Evolutionary conservation across 768 basidiomycete genomes (phyloP), one percentile per base, ranked within the genome.

Genomic region (Serendipita sp.): DNA sequence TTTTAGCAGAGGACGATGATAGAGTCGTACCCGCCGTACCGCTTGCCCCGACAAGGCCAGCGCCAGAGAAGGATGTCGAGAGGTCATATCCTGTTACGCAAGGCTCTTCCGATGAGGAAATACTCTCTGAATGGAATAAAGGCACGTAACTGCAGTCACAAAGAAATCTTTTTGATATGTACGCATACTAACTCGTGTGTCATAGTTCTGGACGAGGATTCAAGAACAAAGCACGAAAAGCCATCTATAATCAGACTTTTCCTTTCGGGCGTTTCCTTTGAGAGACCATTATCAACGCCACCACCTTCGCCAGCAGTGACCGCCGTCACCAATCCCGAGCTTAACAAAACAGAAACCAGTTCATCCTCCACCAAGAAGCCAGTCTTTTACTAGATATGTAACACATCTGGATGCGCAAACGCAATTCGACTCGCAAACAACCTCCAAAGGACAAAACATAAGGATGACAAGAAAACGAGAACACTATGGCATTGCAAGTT

Each of bases 121-220:
- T 58, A 58, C 17, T n/a, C 11, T 58, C n/a, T 24, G 24, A 58
- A 58, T 58, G 53, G 53, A 58, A 58, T n/a, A 58, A 58, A 58
- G 1, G 53, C n/a, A 31, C 7, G 16, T 58, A 11, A 17, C 11
- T 58, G 16, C 13, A 16, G 22, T 14, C 28, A 11, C 42, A 13
- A 13, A n/a, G n/a, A n/a, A n/a, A n/a, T n/a, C n/a, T 51, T 11
- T 51, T 11, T 14, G 16, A 11, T 9, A 16, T 51, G 48, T 9
- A 51, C 26, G 48, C 26, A 51, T 24, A 13, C 53, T 28, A 31
- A 58, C 45, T 22, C 4, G 22, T 9, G 31, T 28, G 22, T 33
- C 28, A 58, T 33, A 58, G 11, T 31, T 22, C 3, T 58, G n/a
- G 31, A 58, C 22, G 2, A 58, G 30, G 53, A 22, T 31, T 58